Evolutionary conservation across 805 yeast species (phyloP).

Genomic region (Diddensiella santjacobensis): DNA sequence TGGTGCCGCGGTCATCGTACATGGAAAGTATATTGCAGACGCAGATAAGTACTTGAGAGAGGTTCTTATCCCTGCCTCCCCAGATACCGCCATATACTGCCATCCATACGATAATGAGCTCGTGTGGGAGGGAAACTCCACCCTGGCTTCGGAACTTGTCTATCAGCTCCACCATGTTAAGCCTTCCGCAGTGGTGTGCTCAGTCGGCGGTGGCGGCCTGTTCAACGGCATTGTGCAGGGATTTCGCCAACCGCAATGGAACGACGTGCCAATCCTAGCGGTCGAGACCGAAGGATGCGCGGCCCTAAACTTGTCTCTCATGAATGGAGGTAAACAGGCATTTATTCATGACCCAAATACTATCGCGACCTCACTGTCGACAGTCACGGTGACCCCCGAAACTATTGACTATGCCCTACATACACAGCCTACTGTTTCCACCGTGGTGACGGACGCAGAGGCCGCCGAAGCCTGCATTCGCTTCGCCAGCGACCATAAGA

Average conservation of each 20-base stretch:
- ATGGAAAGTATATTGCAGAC: slow-evolving; percentile 77
- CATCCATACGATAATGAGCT: slow-evolving; percentile 94
- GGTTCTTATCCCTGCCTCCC: slow-evolving; percentile 48
- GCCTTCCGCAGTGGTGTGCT: slow-evolving; percentile 79
- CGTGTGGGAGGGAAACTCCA: slow-evolving; percentile 94
- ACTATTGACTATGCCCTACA: slow-evolving; percentile 45
- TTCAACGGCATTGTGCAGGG: slow-evolving; percentile 85
- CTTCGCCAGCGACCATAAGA: slow-evolving; percentile 49
- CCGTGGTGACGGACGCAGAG: slow-evolving; percentile 50
- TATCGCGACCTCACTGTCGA: slow-evolving; percentile 62
- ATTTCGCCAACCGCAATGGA: slow-evolving; percentile 52
- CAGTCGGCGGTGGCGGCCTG: slow-evolving; percentile 96
- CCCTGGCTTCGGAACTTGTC: slow-evolving; percentile 81
- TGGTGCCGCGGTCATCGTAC: slow-evolving; percentile 52
- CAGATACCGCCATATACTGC: slow-evolving; percentile 72
- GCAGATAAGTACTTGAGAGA: slow-evolving; percentile 77
- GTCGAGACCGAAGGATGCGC: slow-evolving; percentile 63
- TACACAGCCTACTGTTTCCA: slow-evolving; percentile 39
- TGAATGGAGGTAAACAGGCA: slow-evolving; percentile 44
- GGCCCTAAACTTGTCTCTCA: slow-evolving; percentile 50
- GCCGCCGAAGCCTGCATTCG: slow-evolving; percentile 51
- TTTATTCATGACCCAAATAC: slow-evolving; percentile 43
- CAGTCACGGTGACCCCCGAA: slow-evolving; percentile 50
- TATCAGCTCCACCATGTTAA: slow-evolving; percentile 60
- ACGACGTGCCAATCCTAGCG: slow-evolving; percentile 41